A percentile compares a stretch with the other conserved stretches of the same genome.
Conservation (phyloP, 2,329 filamentous ascomycete species). For the Colletotrichum magnum region DNA sequence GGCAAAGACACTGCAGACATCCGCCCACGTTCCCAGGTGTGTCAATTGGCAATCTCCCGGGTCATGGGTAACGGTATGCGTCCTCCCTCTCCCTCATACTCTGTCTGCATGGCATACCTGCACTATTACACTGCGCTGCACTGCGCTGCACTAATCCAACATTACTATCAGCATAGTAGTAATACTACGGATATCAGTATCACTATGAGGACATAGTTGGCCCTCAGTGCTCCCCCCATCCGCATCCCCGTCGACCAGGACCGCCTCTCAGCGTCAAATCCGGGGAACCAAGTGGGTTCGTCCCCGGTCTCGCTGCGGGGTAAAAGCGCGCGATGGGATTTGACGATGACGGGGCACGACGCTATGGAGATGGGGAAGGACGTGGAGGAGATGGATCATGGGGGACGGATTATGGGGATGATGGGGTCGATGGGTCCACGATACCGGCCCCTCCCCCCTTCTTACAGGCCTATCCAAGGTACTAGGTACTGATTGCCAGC, state of each 20-base stretch:
- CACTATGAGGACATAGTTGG: too few relatives aligned
- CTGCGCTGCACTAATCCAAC: too few relatives aligned
- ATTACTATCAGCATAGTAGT: too few relatives aligned
- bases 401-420: conserved; percentile 4
- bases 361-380: background rate
- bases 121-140: too few relatives aligned
- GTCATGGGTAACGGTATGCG: background rate
- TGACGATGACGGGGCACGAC: background rate
- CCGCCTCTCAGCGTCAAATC: conserved; percentile 27
- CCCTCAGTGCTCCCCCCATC: background rate
- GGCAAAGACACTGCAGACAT: conserved; percentile 1
- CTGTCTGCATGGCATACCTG: too few relatives aligned
- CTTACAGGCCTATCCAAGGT: too few relatives aligned
- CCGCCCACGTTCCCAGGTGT: conserved; percentile 11
- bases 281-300: conserved; percentile 34
- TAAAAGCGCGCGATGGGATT: conserved; percentile 27
- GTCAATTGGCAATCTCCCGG: conserved; percentile 13
- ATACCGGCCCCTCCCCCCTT: too few relatives aligned
- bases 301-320: conserved; percentile 31
- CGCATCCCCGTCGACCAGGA: background rate
- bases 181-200: too few relatives aligned
- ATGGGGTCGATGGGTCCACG: too few relatives aligned
- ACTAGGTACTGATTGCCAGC: background rate
- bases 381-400: conserved; percentile 1
- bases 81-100: too few relatives aligned